Conservation (phyloP, 495 filamentous ascomycete species). For the Chaetomium fimeti region DNA sequence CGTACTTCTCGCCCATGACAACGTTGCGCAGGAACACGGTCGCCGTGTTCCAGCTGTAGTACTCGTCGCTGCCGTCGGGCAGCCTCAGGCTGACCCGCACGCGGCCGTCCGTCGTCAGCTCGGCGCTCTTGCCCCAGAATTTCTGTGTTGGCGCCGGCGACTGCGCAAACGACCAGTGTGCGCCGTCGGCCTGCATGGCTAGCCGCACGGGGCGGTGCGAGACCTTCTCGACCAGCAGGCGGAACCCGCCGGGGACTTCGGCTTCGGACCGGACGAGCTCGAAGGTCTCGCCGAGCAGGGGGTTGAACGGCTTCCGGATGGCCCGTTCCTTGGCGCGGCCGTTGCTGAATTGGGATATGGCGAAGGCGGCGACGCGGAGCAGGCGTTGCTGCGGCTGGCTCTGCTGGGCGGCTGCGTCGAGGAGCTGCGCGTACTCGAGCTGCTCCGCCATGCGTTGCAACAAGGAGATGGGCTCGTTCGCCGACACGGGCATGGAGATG, state of each 20-base stretch:
- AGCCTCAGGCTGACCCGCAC: conserved; percentile 64
- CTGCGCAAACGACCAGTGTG: conserved; percentile 80
- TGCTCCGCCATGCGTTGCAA: conserved; percentile 86
- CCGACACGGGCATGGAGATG: conserved; percentile 93
- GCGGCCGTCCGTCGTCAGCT: conserved; percentile 87
- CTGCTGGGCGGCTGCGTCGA: conserved; percentile 69
- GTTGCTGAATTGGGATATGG: conserved; percentile 76
- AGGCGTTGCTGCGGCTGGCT: conserved; percentile 65
- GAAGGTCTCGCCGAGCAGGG: conserved; percentile 93
- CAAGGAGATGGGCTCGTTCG: conserved; percentile 88
- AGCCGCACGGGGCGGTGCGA: conserved; percentile 87
- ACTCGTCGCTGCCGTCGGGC: conserved; percentile 65
- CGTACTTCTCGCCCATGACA: conserved; percentile 96
- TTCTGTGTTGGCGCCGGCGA: conserved; percentile 87
- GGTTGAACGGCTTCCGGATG: conserved; percentile 97
- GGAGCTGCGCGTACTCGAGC: conserved; percentile 80
- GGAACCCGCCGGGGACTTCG: conserved; percentile 67
- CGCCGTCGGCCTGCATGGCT: conserved; percentile 86
- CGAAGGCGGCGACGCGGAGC: conserved; percentile 84
- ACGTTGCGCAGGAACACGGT: conserved; percentile 93
- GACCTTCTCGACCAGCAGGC: conserved; percentile 90
- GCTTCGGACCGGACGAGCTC: conserved; percentile 85
- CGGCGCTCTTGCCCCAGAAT: conserved; percentile 96
- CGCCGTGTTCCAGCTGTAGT: conserved; percentile 78
- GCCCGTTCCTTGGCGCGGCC: conserved; percentile 81